Evolutionary conservation across 208 protist genomes (phyloP).

Genomic region (Trypanosomatidae sp.): DNA sequence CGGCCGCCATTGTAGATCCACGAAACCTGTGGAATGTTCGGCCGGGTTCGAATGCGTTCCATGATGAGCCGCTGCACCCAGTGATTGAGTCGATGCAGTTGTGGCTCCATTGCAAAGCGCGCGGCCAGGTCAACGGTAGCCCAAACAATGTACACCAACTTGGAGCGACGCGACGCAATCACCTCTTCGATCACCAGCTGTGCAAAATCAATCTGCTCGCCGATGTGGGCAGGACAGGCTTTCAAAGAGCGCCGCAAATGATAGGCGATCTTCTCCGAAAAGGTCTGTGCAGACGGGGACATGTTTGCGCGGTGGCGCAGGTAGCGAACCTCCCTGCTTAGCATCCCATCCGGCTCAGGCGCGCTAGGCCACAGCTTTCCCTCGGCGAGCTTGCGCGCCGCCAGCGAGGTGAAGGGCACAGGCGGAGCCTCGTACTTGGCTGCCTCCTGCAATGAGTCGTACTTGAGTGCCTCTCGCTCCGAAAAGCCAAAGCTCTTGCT

Average conservation of each 20-base stretch:
- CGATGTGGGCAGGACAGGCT: slow-evolving; percentile 83
- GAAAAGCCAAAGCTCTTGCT: slow-evolving; percentile 85
- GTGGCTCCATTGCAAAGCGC: slow-evolving; percentile 85
- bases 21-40: slow-evolving; percentile 80
- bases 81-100: slow-evolving; percentile 81
- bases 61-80: slow-evolving; percentile 87
- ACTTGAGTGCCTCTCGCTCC: slow-evolving; percentile 76
- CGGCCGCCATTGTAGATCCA: slow-evolving; percentile 90
- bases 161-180: slow-evolving; percentile 80
- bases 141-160: slow-evolving; percentile 92
- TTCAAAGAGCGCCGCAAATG: slow-evolving; percentile 83
- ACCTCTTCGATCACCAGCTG: slow-evolving; percentile 91
- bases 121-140: slow-evolving; percentile 83
- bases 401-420: slow-evolving; percentile 76
- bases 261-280: slow-evolving; percentile 84
- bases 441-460: slow-evolving; percentile 63
- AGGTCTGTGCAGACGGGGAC: slow-evolving; percentile 78
- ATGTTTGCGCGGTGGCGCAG: slow-evolving; percentile 84
- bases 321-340: slow-evolving; percentile 75
- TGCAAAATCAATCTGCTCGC: slow-evolving; percentile 90
- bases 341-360: slow-evolving; percentile 73
- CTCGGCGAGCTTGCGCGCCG: slow-evolving; percentile 81
- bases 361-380: slow-evolving; percentile 88
- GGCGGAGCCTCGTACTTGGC: slow-evolving; percentile 77
- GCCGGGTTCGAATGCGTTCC: slow-evolving; percentile 72